phyloP scores from a whole-genome alignment of 495 filamentous ascomycete species.

The Tuber borchii region DNA sequence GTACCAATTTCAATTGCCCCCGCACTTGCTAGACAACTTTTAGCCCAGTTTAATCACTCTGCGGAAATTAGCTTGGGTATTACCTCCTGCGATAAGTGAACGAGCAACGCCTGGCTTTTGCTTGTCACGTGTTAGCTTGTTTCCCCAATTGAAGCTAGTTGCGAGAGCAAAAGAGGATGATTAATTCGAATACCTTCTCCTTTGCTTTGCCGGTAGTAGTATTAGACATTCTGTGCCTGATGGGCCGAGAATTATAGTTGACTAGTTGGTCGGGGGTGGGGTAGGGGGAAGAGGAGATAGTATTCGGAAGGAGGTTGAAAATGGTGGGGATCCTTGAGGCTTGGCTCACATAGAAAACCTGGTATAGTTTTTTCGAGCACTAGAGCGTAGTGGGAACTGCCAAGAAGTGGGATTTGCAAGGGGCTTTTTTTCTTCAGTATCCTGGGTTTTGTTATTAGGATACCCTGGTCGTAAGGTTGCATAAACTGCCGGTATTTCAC shows the following conservation, averaged over 20 bases:
- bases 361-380: not conserved
- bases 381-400: not conserved
- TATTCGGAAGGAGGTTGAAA: not conserved
- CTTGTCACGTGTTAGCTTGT: slow-evolving; percentile 14
- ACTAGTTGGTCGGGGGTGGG: too few species aligned
- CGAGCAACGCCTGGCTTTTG: slow-evolving; percentile 31
- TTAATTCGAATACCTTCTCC: slow-evolving; percentile 17
- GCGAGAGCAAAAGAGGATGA: not conserved
- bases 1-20: slow-evolving; percentile 92
- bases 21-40: slow-evolving; percentile 53
- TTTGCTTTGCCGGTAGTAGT: slow-evolving; percentile 19
- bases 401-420: not conserved
- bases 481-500: not conserved
- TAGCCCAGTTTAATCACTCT: slow-evolving; percentile 16
- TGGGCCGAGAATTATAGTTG: not conserved
- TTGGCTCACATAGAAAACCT: not conserved
- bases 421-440: not conserved
- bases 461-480: not conserved
- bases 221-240: not conserved
- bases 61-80: not conserved
- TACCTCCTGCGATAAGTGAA: slow-evolving; percentile 40
- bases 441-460: too few species aligned
- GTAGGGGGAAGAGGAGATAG: not conserved
- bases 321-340: slow-evolving; percentile 1
- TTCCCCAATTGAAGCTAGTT: not conserved